Percentiles rank a stretch among this genome's conserved stretches.
phyloP scores from a whole-genome alignment of 768 basidiomycete genomes.

The Trametes punicea region DNA sequence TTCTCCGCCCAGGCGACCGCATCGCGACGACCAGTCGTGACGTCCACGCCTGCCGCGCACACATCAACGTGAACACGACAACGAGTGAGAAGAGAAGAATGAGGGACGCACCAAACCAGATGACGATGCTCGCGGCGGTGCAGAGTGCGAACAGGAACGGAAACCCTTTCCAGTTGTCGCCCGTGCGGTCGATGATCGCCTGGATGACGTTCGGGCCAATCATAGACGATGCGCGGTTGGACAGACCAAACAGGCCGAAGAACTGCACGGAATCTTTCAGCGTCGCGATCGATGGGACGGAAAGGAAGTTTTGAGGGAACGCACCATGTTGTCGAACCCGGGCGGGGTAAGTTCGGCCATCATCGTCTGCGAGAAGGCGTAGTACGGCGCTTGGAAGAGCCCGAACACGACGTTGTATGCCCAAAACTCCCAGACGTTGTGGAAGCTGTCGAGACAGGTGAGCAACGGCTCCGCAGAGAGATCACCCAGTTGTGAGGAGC shows the following conservation, averaged over 20 bases:
- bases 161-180: constrained; percentile 81
- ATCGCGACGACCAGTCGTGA: constrained; percentile 36
- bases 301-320: background rate
- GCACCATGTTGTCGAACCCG: constrained; percentile 79
- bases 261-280: constrained; percentile 43
- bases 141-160: constrained; percentile 80
- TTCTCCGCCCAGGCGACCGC: constrained; percentile 39
- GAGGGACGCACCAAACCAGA: constrained; percentile 59
- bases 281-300: background rate
- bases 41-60: constrained; percentile 31
- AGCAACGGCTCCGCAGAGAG: constrained; percentile 7
- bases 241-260: constrained; percentile 83
- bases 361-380: constrained; percentile 83
- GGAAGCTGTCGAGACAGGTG: constrained; percentile 44
- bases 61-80: background rate
- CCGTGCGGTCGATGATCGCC: constrained; percentile 70
- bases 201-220: constrained; percentile 85
- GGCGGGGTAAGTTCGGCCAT: constrained; percentile 88
- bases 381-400: constrained; percentile 84
- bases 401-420: constrained; percentile 79
- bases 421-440: constrained; percentile 89
- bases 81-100: background rate
- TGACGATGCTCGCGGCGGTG: constrained; percentile 59
- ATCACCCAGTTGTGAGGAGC: constrained; percentile 16
- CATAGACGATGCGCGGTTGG: constrained; percentile 83